Evolutionary conservation across 2,329 filamentous ascomycete genomes (phyloP).

Genomic region (Cercospora sojina): DNA sequence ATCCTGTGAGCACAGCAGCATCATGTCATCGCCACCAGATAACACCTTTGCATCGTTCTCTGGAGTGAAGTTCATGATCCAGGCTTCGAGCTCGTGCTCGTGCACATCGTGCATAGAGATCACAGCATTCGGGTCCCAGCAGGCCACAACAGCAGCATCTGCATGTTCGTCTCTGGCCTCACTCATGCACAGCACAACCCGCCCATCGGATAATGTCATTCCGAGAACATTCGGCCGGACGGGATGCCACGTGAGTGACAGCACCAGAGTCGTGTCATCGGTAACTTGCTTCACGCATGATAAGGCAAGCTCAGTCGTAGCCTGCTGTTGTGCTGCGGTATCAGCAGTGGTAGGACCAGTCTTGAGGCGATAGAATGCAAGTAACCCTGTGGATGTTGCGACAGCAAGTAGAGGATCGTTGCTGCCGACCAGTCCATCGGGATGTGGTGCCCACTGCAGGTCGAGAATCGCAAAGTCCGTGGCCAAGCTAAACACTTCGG

Average conservation of each 20-base stretch:
- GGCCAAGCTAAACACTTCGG: constrained; percentile 21
- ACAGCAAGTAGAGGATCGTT: constrained; percentile 60
- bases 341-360: not conserved
- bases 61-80: constrained; percentile 64
- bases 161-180: not conserved
- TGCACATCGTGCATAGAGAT: constrained; percentile 30
- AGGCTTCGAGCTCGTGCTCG: constrained; percentile 65
- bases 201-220: constrained; percentile 68
- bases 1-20: constrained; percentile 47
- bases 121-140: constrained; percentile 42
- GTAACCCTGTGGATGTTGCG: constrained; percentile 72
- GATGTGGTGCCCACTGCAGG: constrained; percentile 70
- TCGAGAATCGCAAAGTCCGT: constrained; percentile 60
- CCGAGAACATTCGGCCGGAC: constrained; percentile 56
- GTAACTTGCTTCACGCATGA: constrained; percentile 45
- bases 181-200: constrained; percentile 47
- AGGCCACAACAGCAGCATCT: constrained; percentile 4
- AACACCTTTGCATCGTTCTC: constrained; percentile 43
- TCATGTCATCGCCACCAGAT: constrained; percentile 75
- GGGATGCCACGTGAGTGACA: constrained; percentile 74
- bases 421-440: constrained; percentile 31
- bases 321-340: constrained; percentile 28
- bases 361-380: constrained; percentile 63
- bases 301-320: constrained; percentile 35
- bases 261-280: constrained; percentile 61